A percentile compares a stretch with the other conserved stretches of the same genome.
These are phyloP conservation scores for Selenicereus undatus DNA, from an alignment of 148 eudicot genomes.

Conservation along the genomic window DNA sequence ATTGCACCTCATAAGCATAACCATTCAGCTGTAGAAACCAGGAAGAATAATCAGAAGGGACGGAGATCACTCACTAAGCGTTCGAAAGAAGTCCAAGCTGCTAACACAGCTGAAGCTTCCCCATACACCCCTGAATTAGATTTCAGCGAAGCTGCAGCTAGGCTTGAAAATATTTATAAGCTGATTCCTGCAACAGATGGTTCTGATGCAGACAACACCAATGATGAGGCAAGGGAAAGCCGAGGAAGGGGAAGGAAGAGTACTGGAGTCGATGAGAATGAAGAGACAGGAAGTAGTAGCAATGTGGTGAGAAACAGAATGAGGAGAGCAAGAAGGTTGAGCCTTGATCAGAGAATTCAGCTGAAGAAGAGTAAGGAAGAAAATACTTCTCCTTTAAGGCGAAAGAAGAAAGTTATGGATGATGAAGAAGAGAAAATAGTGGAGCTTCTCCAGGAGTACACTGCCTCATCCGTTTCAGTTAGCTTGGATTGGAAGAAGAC, in stretches of 20 bases:
- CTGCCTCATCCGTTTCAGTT: conserved; percentile 64
- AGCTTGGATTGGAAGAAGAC: conserved; percentile 92
- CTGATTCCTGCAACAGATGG: conserved; percentile 46
- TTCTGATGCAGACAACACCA: conserved; percentile 31
- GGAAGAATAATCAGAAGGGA: conserved; percentile 59
- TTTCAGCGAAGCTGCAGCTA: conserved; percentile 81
- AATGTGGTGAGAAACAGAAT: conserved; percentile 53
- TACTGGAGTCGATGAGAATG: conserved; percentile 33
- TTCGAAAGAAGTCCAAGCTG: conserved; percentile 42
- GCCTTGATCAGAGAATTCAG: conserved; percentile 67
- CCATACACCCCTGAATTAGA: conserved; percentile 56
- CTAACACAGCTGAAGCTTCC: conserved; percentile 42
- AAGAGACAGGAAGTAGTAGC: conserved; percentile 22
- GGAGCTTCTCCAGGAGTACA: conserved; percentile 69
- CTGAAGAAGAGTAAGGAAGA: conserved; percentile 56
- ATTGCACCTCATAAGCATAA: conserved; percentile 46
- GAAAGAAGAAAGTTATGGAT: conserved; percentile 30
- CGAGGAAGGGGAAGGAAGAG: conserved; percentile 37
- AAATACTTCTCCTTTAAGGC: conserved; percentile 24
- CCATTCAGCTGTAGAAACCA: conserved; percentile 39
- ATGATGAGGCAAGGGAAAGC: conserved; percentile 32
- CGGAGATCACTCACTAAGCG: conserved; percentile 42
- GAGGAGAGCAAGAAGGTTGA: conserved; percentile 51
- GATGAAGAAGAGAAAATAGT: conserved; percentile 53
- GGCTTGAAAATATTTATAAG: conserved; percentile 72